A percentile compares a stretch with the other conserved stretches of the same genome.
Conservation (phyloP, 2,329 filamentous ascomycete genomes). For the Fusarium armeniacum region DNA sequence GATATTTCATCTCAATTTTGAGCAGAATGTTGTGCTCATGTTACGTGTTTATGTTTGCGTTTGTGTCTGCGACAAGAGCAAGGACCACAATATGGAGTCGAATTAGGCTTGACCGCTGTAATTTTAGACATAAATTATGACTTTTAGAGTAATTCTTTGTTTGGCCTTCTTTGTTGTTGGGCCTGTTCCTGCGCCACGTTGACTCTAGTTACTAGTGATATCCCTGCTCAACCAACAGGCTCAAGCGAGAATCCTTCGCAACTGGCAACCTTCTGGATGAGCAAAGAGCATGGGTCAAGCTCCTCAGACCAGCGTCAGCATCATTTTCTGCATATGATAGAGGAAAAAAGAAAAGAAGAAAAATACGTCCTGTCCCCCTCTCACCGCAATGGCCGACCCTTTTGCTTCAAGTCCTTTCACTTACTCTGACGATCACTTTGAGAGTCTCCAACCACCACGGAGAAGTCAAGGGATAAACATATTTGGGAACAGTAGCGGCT, state of each 20-base stretch:
- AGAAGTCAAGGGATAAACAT: constrained; percentile 34
- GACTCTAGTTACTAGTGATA: background rate
- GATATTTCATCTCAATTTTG: constrained; percentile 25
- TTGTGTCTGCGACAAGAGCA: background rate
- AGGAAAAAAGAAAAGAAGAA: constrained; percentile 10
- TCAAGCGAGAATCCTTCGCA: constrained; percentile 8
- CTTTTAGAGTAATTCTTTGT: background rate
- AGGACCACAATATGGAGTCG: constrained; percentile 3
- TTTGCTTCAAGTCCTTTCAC: constrained; percentile 23
- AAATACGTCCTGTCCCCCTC: background rate
- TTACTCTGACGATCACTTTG: constrained; percentile 20
- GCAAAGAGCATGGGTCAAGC: constrained; percentile 11
- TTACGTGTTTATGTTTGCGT: background rate
- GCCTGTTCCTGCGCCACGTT: constrained; percentile 9
- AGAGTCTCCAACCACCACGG: constrained; percentile 17
- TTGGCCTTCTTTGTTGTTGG: constrained; percentile 2
- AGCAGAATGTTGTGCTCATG: background rate
- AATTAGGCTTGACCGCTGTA: constrained; percentile 6
- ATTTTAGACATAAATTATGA: constrained; percentile 1
- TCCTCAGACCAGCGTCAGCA: constrained; percentile 13
- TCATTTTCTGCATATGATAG: constrained; percentile 3
- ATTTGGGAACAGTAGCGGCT: constrained; percentile 44
- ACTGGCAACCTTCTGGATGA: constrained; percentile 6
- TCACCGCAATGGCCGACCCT: constrained; percentile 37
- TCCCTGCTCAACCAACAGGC: constrained; percentile 5